Base-by-base conservation (phyloP, 495 filamentous ascomycete genomes). In the Daldinia loculata region DNA sequence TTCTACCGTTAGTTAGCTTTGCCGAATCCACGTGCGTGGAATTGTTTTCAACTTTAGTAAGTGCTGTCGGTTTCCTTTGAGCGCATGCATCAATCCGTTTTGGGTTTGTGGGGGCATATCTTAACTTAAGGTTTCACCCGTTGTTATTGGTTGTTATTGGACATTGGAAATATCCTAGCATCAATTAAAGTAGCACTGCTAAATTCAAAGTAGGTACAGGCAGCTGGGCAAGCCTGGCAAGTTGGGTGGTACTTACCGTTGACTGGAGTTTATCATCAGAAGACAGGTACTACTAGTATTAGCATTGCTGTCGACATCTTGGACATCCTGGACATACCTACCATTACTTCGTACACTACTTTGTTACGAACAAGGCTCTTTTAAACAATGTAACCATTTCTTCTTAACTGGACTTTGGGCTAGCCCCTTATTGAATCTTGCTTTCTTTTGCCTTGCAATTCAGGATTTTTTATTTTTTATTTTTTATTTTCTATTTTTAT, bases 371-470 rank as follows among this genome's bases (percentile, higher is more conserved):
- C 69, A 72, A 63, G 64, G 55, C 64, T 68, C 36, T 56, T 71
- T 17, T 34, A 61, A 30, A 58, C 56, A 72, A 72, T 72, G 70
- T 66, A 72, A 72, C 70, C 70, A 52, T 30, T 68, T 65, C 58
- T 69, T 53, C 34, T 63, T 51, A 14, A 62, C 60, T 59, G 43
- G 34, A 51, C 43, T 57, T 53, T 52, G 41, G 38, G 53, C 56
- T 68, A 55, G 17, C 51, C 70, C 64, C 64, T 59, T 66, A 63
- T 66, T 66, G 51, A 59, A 32, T 34, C 43, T 63, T 38, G 66
- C 9, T 4, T 52, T 38, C 41, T 38, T 32, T 61, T 29, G 5
- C 9, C 57, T 56, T 43, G 26, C 14, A 48, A 50, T 52, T 70
- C 60, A 15, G 32, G 30, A 29, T 32, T 32, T 32, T 9, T 32